Evolutionary conservation across 2,329 filamentous ascomycete genomes (phyloP).

Genomic region (Microcyclosporella mali): DNA sequence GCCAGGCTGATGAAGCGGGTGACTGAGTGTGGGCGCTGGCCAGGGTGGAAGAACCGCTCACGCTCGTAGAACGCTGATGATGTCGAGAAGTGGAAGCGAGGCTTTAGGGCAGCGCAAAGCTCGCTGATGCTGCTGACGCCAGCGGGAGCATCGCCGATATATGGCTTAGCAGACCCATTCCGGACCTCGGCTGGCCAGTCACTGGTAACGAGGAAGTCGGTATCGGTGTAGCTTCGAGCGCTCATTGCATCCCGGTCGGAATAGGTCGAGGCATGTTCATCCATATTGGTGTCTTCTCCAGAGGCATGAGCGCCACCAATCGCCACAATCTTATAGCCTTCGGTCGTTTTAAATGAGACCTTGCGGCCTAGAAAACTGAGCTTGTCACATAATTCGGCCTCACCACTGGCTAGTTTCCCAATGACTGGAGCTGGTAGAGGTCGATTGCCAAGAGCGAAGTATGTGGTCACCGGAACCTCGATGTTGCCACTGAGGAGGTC

Average conservation of each 20-base stretch:
- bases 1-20: slow-evolving; percentile 91
- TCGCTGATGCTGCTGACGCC: slow-evolving; percentile 58
- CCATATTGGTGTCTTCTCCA: slow-evolving; percentile 29
- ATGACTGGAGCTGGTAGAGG: slow-evolving; percentile 72
- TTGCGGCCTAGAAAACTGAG: slow-evolving; percentile 84
- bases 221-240: slow-evolving; percentile 59
- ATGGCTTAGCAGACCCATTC: slow-evolving; percentile 31
- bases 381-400: slow-evolving; percentile 73
- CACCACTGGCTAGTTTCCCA: slow-evolving; percentile 66
- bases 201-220: slow-evolving; percentile 81
- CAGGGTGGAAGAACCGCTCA: slow-evolving; percentile 76
- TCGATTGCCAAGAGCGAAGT: slow-evolving; percentile 75
- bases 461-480: slow-evolving; percentile 71
- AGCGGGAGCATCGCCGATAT: slow-evolving; percentile 34
- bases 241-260: slow-evolving; percentile 59
- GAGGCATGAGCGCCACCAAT: slow-evolving; percentile 59
- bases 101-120: slow-evolving; percentile 70
- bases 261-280: slow-evolving; percentile 72
- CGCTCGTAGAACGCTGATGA: slow-evolving; percentile 77
- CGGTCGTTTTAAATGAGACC: slow-evolving; percentile 79
- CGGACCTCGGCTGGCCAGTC: slow-evolving; percentile 72
- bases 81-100: slow-evolving; percentile 82
- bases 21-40: slow-evolving; percentile 44
- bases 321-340: slow-evolving; percentile 80
- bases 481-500: slow-evolving; percentile 67